Evolutionary conservation across 495 filamentous ascomycete genomes (phyloP).

Genomic region (Chlorociboria aeruginascens): DNA sequence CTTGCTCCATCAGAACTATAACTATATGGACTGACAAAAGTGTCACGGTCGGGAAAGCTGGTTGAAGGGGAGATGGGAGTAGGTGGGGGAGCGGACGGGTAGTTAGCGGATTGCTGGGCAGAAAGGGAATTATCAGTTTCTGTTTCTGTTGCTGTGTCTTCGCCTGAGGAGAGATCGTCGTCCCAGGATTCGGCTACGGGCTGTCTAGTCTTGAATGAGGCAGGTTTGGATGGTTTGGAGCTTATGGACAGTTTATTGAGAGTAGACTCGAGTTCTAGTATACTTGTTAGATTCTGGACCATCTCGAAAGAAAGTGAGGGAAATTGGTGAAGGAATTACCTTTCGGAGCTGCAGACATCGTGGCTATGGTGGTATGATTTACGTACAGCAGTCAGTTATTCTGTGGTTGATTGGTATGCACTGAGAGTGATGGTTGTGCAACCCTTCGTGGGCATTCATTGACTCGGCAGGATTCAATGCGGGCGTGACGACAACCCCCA

Average conservation of each 20-base stretch:
- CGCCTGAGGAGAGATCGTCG: conserved; percentile 6
- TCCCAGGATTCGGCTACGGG: conserved; percentile 18
- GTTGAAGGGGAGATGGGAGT: conserved; percentile 21
- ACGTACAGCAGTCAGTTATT: neutral
- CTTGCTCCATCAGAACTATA: conserved; percentile 6
- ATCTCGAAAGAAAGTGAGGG: neutral
- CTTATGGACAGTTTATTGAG: conserved; percentile 15
- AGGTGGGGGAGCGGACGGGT: conserved; percentile 20
- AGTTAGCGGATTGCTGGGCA: conserved; percentile 16
- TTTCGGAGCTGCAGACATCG: neutral
- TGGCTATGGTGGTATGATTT: neutral
- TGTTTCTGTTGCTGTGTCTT: conserved; percentile 10
- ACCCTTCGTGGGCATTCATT: too few relatives aligned
- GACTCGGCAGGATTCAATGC: too few relatives aligned
- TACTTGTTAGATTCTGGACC: neutral
- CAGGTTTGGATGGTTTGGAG: conserved; percentile 9
- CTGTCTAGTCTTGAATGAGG: conserved; percentile 6
- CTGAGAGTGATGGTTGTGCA: too few relatives aligned
- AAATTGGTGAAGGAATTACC: neutral
- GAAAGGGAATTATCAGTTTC: conserved; percentile 15
- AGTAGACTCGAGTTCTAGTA: conserved; percentile 16
- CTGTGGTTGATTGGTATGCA: neutral
- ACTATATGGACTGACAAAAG: conserved; percentile 12
- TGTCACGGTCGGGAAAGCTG: neutral
- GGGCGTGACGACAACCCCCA: too few relatives aligned